Base-by-base conservation (phyloP, 1,139 yeast species). In the Pichia sp. region DNA sequence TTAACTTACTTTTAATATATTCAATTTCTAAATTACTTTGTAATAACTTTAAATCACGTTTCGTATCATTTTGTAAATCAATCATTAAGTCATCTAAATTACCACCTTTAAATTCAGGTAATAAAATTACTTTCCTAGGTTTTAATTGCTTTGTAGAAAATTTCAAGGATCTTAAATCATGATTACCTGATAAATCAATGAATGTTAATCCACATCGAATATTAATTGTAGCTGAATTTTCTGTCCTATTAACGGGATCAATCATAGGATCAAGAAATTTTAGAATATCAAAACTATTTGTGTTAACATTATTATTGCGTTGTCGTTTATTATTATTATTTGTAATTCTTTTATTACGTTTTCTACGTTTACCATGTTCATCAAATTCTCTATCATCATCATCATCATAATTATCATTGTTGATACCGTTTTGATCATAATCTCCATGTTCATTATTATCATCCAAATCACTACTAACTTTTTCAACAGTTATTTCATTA, bases 171-270 rank as follows among this genome's bases (percentile, higher is more conserved):
- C 97, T 73, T 50, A 83, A 70, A 59, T 92, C 97, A 2, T 89
- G 94, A 24, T 85, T 65, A 12, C 97, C 96, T 16, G 90, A 78
- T 50, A 90, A 71, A 61, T 92, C 97, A 45, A 92, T 78, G 61
- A 71, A 89, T 7, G 87, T 76, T 23, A 90, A 66, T 1, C 82
- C 82, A 63, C 97, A 89, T 50, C 82, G 68, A 4, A 87, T 67
- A 12, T 66, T 68, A 23, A 83, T 62, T 26, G 71, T 69, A 5
- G 66, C 60, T 2, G 63, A 58, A 0, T 67, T 64, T 46, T 81
- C 64, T 40, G 71, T 70, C 36, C 73, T 67, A 3, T 42, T 35
- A 16, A 53, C 51, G 0, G 96, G 95, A 35, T 69, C 69, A 50
- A 66, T 70, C 38, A 80, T 65, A 1, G 87, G 71, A 52, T 84